Evolutionary conservation across 2,329 filamentous ascomycete species (phyloP), one percentile per base, ranked within the genome.

Genomic region (Aspergillus quadrilineatus): DNA sequence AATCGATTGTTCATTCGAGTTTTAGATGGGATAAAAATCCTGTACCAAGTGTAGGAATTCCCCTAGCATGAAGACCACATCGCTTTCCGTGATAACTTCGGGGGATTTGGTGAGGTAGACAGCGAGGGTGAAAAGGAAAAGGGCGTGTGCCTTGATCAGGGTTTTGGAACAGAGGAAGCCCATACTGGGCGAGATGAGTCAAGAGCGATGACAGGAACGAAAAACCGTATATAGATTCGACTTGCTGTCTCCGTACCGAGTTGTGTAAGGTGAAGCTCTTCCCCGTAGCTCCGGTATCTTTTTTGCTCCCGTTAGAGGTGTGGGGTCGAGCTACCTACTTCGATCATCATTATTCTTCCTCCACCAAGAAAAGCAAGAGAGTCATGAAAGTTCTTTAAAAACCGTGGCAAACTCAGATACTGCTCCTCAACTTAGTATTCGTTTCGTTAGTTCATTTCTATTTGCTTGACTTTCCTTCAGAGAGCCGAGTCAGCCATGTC

Each of bases 61-160:
- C 53, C 91, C 91, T 28, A 96, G 77, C 30, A 96, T 82, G 64
- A 85, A 90, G 47, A 96, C 89, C 22, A 96, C 73, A 51, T 88
- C 86, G 67, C 95, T 90, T 69, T 93, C 88, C 48, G 89, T 85
- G 66, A 97, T 81, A 43, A 83, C 80, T 59, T 78, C 77, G 5
- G 92, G 92, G 57, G 82, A 86, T 42, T 85, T 88, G 66, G 95
- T 81, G 77, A 97, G 88, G 78, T 94, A 90, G 75, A 88, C 92
- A 66, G 87, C 91, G 48, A 94, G 79, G 5, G 89, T 90, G 62
- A 96, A 75, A 76, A 96, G 90, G 78, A 94, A 91, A 70, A 96
- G 83, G 65, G 89, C 89, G 65, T 96, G 79, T 51, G 86, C 87
- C 65, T 89, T 88, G 66, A 97, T 88, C 73, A 96, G 87, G 7